These are phyloP conservation scores for Grosmannia serpens DNA, from an alignment of 2,329 filamentous ascomycete genomes.

Conservation along the genomic window DNA sequence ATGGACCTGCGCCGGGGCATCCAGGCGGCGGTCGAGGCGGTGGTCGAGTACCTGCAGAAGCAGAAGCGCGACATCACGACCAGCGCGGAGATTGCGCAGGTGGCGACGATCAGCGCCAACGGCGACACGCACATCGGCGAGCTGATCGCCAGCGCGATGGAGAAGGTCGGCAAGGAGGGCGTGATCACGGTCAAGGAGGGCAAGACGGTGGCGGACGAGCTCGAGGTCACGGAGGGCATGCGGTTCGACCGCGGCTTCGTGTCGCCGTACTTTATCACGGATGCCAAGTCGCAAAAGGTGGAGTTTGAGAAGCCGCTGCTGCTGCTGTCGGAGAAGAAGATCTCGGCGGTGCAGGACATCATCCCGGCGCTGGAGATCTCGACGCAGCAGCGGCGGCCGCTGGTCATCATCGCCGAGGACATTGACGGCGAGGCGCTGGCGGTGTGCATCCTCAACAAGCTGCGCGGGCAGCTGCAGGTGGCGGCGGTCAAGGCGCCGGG, in stretches of 20 bases:
- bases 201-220: constrained; percentile 95
- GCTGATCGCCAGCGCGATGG: constrained; percentile 96
- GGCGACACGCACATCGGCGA: constrained; percentile 90
- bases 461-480: constrained; percentile 97
- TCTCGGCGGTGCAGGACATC: constrained; percentile 97
- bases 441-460: constrained; percentile 99
- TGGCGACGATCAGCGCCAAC: constrained; percentile 96
- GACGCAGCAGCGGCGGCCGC: constrained; percentile 84
- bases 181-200: constrained; percentile 99
- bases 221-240: constrained; percentile 99
- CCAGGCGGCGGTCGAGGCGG: constrained; percentile 88
- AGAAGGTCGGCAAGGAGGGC: constrained; percentile 99
- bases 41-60: constrained; percentile 85
- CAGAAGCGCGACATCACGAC: constrained; percentile 99
- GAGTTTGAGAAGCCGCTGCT: constrained; percentile 99
- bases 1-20: constrained; percentile 98
- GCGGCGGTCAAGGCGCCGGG: constrained; percentile 97
- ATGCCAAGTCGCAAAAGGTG: constrained; percentile 96
- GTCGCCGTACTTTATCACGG: constrained; percentile 99
- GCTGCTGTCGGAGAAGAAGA: constrained; percentile 99
- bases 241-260: constrained; percentile 98
- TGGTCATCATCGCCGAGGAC: constrained; percentile 98
- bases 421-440: constrained; percentile 97
- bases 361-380: constrained; percentile 96
- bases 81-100: constrained; percentile 91